phyloP scores from a whole-genome alignment of 805 yeast species.

The Saccharomycopsis sp. region DNA sequence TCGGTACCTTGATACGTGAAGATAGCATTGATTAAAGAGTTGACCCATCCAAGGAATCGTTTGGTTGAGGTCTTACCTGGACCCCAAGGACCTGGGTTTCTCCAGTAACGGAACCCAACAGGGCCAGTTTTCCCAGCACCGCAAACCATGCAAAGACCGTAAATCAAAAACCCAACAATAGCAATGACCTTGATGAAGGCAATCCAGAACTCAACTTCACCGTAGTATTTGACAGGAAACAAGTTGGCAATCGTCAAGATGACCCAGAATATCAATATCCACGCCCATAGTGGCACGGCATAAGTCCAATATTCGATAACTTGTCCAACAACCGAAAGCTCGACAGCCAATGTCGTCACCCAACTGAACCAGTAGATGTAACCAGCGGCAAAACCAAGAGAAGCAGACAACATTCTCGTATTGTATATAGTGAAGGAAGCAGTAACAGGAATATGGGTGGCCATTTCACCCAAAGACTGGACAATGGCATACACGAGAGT shows the following conservation, averaged over 20 bases:
- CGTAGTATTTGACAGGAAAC: slow-evolving; percentile 49
- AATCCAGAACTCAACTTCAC: slow-evolving; percentile 54
- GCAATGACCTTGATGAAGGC: slow-evolving; percentile 48
- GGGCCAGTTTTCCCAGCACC: slow-evolving; percentile 53
- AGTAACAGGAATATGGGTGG: slow-evolving; percentile 60
- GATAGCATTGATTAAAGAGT: slow-evolving; percentile 45
- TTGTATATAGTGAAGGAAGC: slow-evolving; percentile 58
- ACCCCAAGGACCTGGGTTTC: slow-evolving; percentile 66
- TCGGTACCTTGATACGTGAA: slow-evolving; percentile 59
- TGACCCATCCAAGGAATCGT: slow-evolving; percentile 48
- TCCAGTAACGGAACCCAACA: slow-evolving; percentile 59
- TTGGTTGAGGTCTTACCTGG: slow-evolving; percentile 42
- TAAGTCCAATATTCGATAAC: slow-evolving; percentile 48
- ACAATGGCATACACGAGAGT: slow-evolving; percentile 53
- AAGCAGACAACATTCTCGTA: slow-evolving; percentile 54
- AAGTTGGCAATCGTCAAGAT: slow-evolving; percentile 38
- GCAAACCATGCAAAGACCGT: slow-evolving; percentile 48
- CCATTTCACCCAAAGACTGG: slow-evolving; percentile 69
- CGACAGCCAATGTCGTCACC: slow-evolving; percentile 64
- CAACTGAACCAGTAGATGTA: slow-evolving; percentile 69
- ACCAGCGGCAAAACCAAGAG: slow-evolving; percentile 62
- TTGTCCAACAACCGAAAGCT: slow-evolving; percentile 50
- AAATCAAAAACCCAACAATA: slow-evolving; percentile 47
- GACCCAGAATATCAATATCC: slow-evolving; percentile 52
- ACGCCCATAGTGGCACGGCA: slow-evolving; percentile 51